Evolutionary conservation across 108 stramenopile genomes (phyloP), one percentile per base, ranked within the genome.

Genomic region (Parmales sp.): DNA sequence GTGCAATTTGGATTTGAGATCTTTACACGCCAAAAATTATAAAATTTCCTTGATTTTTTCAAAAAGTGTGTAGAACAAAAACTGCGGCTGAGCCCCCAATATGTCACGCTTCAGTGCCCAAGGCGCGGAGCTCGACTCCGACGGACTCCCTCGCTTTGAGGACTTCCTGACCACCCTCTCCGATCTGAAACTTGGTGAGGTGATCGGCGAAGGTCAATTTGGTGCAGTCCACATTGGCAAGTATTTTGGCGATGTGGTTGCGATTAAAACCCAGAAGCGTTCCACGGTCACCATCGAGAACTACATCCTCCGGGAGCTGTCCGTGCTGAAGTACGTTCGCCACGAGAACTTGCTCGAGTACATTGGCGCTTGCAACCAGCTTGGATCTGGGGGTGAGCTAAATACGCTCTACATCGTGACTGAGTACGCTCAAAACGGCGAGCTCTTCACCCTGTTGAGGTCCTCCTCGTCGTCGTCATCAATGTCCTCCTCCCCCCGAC

Each of bases 271-370:
- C 3, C 54, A 60, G 54, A 60, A 11, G n/a, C 13, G 29, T 2
- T 19, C 13, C n/a, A 20, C 16, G 4, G 54, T 28, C n/a, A 28
- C 54, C 5, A 6, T 60, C 28, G 18, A 16, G 1, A 20, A 16
- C 31, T 60, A 60, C 54, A 18, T 60, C 11, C 13, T 60, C 11
- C 25, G 54, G 54, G 54, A 60, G 54, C 28, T 60, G 29, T 19
- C n/a, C 4, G 36, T 60, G 3, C 54, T 60, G 9, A 60, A 60
- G 31, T 34, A 60, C 36, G 54, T 34, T 28, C 29, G 54, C 31
- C 54, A 60, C 54, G 54, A 60, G 26, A 11, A 60, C n/a, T 16
- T 60, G 29, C 54, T 60, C 3, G 54, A 60, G 54, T 60, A 60
- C 16, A 60, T 60, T 60, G 54, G 54, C 3, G 54, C 54, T 16